Evolutionary conservation across 441 rosid genomes (phyloP), one percentile per base, ranked within the genome.

Genomic region (Metrosideros polymorpha): DNA sequence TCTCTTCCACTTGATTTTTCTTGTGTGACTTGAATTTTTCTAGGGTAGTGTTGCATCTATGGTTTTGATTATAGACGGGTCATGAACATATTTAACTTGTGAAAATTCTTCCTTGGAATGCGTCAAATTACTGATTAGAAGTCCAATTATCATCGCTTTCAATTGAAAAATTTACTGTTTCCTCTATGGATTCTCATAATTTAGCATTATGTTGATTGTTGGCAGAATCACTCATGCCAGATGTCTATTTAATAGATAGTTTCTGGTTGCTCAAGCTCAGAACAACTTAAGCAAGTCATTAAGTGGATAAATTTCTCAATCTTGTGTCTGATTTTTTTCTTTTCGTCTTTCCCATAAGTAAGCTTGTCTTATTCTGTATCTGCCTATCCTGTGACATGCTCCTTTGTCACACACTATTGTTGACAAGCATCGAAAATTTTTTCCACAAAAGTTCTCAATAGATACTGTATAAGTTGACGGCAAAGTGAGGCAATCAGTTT

Each of bases 1-100:
- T 89, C 87, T 86, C 84, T 83, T 86, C 77, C 85, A 61, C 88
- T 87, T 61, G 35, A 82, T 57, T 51, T 77, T 76, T 75, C 29
- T 12, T 82, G 27, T 66, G 43, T 45, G 35, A 51, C 29, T 55
- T 18, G 49, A 82, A 29, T 83, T 51, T 52, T 55, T 51, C 59
- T 15, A 52, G 59, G 61, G n/a, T 12, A 83, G 84, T 27, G 43
- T 30, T 52, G 61, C 29, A 52, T 83, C 17, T 25, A 32, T 52
- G 59, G 10, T 29, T 53, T 82, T 66, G 45, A 66, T 66, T 66
- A 35, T 66, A 66, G 77, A 71, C 25, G 9, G 47, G 47, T 42
- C 82, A 42, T 24, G 49, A 24, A 75, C n/a, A 75, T 75, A 39
- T 75, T 39, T 24, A 39, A 24, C 17, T 42, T 24, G 49, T 42